A percentile compares a stretch with the other conserved stretches of the same genome.
phyloP scores from a whole-genome alignment of 2,329 filamentous ascomycete species.

The Colletotrichum spaethianum region DNA sequence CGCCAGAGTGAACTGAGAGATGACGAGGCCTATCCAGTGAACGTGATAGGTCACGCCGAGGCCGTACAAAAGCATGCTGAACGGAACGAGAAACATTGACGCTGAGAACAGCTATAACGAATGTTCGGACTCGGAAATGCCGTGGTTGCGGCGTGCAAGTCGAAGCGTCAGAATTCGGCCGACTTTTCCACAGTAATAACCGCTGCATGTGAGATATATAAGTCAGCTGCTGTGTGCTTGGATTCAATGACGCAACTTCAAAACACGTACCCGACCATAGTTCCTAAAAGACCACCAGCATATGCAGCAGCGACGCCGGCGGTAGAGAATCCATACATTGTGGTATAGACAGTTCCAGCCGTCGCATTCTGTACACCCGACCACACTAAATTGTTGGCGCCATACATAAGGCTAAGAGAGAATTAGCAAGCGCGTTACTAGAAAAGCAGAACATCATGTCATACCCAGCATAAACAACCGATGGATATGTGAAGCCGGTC shows the following conservation, averaged over 20 bases:
- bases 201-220: slow-evolving; percentile 2
- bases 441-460: not conserved
- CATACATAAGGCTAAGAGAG: slow-evolving; percentile 47
- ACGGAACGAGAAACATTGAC: slow-evolving; percentile 54
- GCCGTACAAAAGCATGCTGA: slow-evolving; percentile 60
- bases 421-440: too few relatives aligned
- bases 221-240: not conserved
- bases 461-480: slow-evolving; percentile 56
- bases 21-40: slow-evolving; percentile 50
- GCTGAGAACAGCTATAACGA: slow-evolving; percentile 52
- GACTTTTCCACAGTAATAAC: slow-evolving; percentile 51
- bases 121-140: slow-evolving; percentile 58
- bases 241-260: rapidly evolving
- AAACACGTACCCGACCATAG: slow-evolving; percentile 51
- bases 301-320: slow-evolving; percentile 45
- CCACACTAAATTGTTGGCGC: slow-evolving; percentile 52
- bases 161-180: slow-evolving; percentile 56
- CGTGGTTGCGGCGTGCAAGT: slow-evolving; percentile 56
- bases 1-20: slow-evolving; percentile 48
- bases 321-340: slow-evolving; percentile 48
- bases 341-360: slow-evolving; percentile 50
- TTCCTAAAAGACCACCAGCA: slow-evolving; percentile 55
- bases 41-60: slow-evolving; percentile 49
- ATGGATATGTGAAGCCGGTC: slow-evolving; percentile 48
- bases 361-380: slow-evolving; percentile 50